A percentile compares a stretch with the other conserved stretches of the same genome.
phyloP scores from a whole-genome alignment of 345 rosid species.

The Microthlaspi erraticum region DNA sequence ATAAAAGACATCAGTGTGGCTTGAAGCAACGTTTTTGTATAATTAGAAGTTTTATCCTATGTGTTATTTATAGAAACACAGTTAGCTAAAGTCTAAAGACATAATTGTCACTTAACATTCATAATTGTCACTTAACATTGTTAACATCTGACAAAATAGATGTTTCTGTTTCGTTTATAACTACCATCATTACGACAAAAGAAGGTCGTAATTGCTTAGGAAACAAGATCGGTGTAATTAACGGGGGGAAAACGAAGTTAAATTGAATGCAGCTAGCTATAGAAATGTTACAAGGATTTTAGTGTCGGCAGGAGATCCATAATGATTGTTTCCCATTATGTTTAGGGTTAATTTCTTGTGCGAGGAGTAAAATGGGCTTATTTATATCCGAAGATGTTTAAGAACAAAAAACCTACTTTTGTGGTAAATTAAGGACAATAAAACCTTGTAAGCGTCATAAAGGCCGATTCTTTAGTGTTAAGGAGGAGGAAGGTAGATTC shows the following conservation, averaged over 20 bases:
- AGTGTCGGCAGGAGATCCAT: background rate
- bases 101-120: conserved; percentile 4
- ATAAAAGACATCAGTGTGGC: conserved; percentile 21
- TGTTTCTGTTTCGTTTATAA: background rate
- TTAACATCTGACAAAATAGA: background rate
- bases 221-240: background rate
- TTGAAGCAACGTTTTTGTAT: conserved; percentile 35
- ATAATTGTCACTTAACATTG: conserved; percentile 1
- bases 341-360: background rate
- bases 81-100: background rate
- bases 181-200: background rate
- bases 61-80: background rate
- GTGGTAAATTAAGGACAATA: background rate
- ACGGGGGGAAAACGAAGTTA: background rate
- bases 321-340: conserved; percentile 1
- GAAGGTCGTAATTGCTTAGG: background rate
- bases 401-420: background rate
- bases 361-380: background rate
- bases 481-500: conserved; percentile 27
- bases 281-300: background rate
- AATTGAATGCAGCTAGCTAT: background rate
- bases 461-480: conserved; percentile 31
- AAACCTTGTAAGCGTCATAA: conserved; percentile 14
- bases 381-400: background rate
- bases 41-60: background rate